phyloP scores from a whole-genome alignment of 1,284 basidiomycete genomes.

The Vanrija sp. region DNA sequence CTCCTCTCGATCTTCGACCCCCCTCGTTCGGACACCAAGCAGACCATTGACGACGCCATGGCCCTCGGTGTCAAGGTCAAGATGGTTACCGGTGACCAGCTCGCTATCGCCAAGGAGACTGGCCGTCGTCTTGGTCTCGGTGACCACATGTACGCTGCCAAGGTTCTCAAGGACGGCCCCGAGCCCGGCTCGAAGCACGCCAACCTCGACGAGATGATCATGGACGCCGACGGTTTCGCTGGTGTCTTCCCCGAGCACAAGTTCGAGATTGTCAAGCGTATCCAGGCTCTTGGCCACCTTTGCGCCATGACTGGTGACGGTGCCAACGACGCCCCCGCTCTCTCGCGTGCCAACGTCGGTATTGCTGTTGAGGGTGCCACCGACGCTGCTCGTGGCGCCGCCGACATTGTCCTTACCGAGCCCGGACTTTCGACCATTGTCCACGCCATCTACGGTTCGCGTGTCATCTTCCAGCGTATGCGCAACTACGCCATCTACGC shows the following conservation, averaged over 20 bases:
- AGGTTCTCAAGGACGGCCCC: constrained; percentile 89
- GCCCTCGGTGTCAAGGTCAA: constrained; percentile 96
- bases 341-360: constrained; percentile 93
- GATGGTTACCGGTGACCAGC: constrained; percentile 99
- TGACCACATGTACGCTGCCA: constrained; percentile 95
- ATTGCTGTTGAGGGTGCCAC: constrained; percentile 96
- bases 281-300: constrained; percentile 83
- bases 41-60: constrained; percentile 95
- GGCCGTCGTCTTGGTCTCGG: constrained; percentile 93
- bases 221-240: constrained; percentile 63
- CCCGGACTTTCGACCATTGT: constrained; percentile 95
- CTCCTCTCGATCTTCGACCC: constrained; percentile 97
- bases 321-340: constrained; percentile 91
- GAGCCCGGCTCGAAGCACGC: constrained; percentile 70
- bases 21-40: constrained; percentile 96
- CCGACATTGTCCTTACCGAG: constrained; percentile 91
- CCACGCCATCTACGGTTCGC: constrained; percentile 90
- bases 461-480: constrained; percentile 97
- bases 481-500: constrained; percentile 92
- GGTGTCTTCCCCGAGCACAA: constrained; percentile 98
- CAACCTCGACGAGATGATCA: constrained; percentile 85
- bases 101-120: constrained; percentile 98
- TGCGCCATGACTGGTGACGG: constrained; percentile 95
- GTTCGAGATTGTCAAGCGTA: constrained; percentile 86
- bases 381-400: constrained; percentile 89